Evolutionary conservation across 352 stramenopile genomes (phyloP), one percentile per base, ranked within the genome.

Genomic region (Blastocystis sp.): DNA sequence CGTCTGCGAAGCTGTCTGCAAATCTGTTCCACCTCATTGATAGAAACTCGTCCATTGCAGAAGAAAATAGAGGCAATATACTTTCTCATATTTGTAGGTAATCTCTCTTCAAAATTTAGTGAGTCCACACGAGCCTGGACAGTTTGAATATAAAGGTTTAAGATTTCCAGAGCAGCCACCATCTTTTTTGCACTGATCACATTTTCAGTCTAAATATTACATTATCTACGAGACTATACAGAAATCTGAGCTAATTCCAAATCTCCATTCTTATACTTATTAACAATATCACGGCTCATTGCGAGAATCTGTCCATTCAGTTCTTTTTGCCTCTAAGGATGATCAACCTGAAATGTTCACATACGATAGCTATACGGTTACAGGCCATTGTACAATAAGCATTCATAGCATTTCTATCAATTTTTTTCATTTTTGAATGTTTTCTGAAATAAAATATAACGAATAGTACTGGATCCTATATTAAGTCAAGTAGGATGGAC

Each of bases 121-220:
- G 70, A 81, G 13, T 81, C 70, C 20, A 81, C n/a, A 65, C 70
- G 70, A 37, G 70, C 45, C 4, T 81, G 63, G 13, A 81, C n/a
- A 1, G 70, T 81, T 62, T 81, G 70, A 62, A 81, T 81, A 43
- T 81, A 81, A 11, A 81, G 54, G 24, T 81, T 81, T 47, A 81
- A 39, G 41, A 81, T 81, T 47, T 81, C 70, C n/a, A 81, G 45
- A 7, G 70, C 70, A 65, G 70, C 70, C 45, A 81, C 70, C 47
- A 37, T 81, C 70, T 81, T 81, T 53, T 81, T 81, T 8, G 65
- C 11, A 37, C 65, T 81, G 24, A 81, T 81, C 9, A 81, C 47
- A 45, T 9, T 64, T 62, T 81, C 70, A 4, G 30, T 37, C 70
- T 81, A 81, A 11, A 45, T 18, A 50, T 81, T 6, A 81, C 3